These are phyloP conservation scores for Skeletonema costatum DNA, from an alignment of 108 stramenopile genomes.

Conservation along the genomic window DNA sequence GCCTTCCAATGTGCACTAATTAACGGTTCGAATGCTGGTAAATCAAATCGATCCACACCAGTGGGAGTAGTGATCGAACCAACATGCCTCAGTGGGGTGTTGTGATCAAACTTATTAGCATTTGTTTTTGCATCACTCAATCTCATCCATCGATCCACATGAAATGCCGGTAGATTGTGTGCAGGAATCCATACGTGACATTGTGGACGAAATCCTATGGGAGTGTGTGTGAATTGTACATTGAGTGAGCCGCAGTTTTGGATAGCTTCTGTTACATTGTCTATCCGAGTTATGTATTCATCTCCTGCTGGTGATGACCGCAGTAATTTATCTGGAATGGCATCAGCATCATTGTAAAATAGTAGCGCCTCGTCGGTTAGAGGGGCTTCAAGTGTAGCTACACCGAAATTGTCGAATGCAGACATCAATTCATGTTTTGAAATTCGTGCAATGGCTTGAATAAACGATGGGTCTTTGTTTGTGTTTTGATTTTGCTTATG, in stretches of 20 bases:
- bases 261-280: conserved; percentile 1
- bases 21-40: background rate
- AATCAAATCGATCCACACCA: conserved; percentile 2
- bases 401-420: conserved; percentile 8
- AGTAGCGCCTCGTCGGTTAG: background rate
- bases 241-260: conserved; percentile 11
- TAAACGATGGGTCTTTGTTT: background rate
- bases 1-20: conserved; percentile 3
- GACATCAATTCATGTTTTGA: conserved; percentile 7
- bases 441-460: background rate
- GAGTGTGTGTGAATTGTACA: conserved; percentile 8
- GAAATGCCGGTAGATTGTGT: conserved; percentile 1
- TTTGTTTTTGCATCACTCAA: background rate
- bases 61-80: background rate
- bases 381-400: background rate
- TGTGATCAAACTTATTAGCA: background rate
- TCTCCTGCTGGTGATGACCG: background rate
- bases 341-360: background rate
- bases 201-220: background rate
- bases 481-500: background rate
- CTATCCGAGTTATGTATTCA: background rate
- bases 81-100: background rate
- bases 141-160: conserved; percentile 6
- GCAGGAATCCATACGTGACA: conserved; percentile 11
- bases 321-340: background rate